These are phyloP conservation scores for Ascochyta viciae-villosae DNA, from an alignment of 2,329 filamentous ascomycete species.

Conservation along the genomic window DNA sequence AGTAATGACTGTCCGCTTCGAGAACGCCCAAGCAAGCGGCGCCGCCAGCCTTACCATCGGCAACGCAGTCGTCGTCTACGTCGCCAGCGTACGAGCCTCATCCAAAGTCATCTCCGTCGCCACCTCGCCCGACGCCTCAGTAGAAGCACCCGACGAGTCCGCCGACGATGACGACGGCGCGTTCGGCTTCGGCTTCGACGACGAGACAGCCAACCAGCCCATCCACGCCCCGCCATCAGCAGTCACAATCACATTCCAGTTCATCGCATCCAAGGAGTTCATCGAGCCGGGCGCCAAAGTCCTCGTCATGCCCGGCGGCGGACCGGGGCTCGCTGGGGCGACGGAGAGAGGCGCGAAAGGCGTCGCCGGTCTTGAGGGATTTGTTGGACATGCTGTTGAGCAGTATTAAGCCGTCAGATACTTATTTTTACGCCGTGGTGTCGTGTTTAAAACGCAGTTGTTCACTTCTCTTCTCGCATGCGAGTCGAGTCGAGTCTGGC, in stretches of 20 bases:
- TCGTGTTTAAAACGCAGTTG: no score
- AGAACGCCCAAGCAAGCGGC: conserved; percentile 58
- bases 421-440: background rate
- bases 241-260: conserved; percentile 68
- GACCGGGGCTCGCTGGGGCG: conserved; percentile 64
- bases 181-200: conserved; percentile 64
- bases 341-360: conserved; percentile 59
- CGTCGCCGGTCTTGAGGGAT: conserved; percentile 70
- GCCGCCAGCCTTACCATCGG: conserved; percentile 70
- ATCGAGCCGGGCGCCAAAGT: conserved; percentile 74
- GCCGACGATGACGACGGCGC: conserved; percentile 49
- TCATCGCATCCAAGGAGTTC: conserved; percentile 75
- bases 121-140: conserved; percentile 12
- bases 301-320: conserved; percentile 74
- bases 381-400: conserved; percentile 68
- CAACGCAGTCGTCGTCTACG: conserved; percentile 79
- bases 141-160: conserved; percentile 12
- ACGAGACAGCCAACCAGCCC: conserved; percentile 36
- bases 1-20: conserved; percentile 70
- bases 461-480: no score
- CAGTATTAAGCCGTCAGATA: background rate
- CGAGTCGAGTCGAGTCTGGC: no score
- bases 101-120: conserved; percentile 71
- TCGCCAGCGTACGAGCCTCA: conserved; percentile 83
- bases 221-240: conserved; percentile 31